Evolutionary conservation across 2,329 filamentous ascomycete species (phyloP).

Genomic region (Hymenoscyphus repandus): DNA sequence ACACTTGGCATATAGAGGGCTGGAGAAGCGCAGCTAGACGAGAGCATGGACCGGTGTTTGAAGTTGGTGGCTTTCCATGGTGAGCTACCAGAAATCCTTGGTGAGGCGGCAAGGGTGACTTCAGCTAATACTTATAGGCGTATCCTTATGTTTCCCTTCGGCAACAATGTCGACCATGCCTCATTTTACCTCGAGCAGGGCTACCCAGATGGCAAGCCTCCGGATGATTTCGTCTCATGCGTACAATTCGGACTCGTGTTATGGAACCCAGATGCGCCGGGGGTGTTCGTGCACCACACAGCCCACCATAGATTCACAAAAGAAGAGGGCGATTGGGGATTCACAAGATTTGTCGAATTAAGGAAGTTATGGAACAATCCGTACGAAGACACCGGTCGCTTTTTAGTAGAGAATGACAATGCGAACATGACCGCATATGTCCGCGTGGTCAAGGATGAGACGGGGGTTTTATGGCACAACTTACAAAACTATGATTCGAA

Average conservation of each 20-base stretch:
- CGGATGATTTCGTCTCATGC: conserved; percentile 94
- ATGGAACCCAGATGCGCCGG: conserved; percentile 92
- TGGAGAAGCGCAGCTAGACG: conserved; percentile 75
- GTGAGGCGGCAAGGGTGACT: background rate
- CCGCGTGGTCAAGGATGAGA: conserved; percentile 78
- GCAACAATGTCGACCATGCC: conserved; percentile 88
- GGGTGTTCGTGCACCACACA: conserved; percentile 69
- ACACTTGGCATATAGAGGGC: conserved; percentile 84
- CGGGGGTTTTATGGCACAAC: conserved; percentile 85
- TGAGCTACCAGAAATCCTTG: conserved; percentile 35
- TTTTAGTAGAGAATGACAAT: conserved; percentile 70
- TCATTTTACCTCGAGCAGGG: conserved; percentile 97
- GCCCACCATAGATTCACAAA: conserved; percentile 96
- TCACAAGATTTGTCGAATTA: conserved; percentile 91
- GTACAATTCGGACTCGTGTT: conserved; percentile 92
- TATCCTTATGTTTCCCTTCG: conserved; percentile 89
- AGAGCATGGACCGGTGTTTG: conserved; percentile 82
- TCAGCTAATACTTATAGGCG: conserved; percentile 53
- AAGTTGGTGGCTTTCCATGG: conserved; percentile 86
- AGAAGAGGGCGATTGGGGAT: conserved; percentile 97
- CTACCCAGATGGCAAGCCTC: conserved; percentile 67
- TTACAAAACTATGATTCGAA: conserved; percentile 98
- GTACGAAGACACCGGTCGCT: conserved; percentile 65
- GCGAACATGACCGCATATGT: conserved; percentile 81
- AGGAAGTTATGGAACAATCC: conserved; percentile 74